Percentiles rank a stretch among this genome's conserved stretches.
Evolutionary conservation across 192 early-diverging fungal species (phyloP).

Genomic region (Pilaira anomala): DNA sequence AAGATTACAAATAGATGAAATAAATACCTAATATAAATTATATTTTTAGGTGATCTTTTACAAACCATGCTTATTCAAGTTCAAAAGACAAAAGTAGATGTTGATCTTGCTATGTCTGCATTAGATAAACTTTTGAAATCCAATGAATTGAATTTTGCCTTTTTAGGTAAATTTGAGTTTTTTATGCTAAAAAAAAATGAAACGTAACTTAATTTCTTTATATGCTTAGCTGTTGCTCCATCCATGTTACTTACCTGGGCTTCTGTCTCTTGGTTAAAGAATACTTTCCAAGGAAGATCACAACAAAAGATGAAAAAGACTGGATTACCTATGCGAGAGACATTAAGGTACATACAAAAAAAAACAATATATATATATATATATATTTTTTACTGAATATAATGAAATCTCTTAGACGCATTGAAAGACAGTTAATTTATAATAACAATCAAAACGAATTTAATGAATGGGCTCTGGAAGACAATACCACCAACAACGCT

Average conservation of each 20-base stretch:
- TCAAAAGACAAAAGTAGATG: slow-evolving; percentile 94
- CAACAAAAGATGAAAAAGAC: slow-evolving; percentile 15
- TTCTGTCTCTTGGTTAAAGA: slow-evolving; percentile 24
- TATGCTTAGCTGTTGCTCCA: slow-evolving; percentile 42
- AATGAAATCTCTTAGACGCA: slow-evolving; percentile 15
- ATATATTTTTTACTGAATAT: not conserved
- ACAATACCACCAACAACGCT: slow-evolving; percentile 6
- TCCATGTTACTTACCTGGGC: slow-evolving; percentile 39
- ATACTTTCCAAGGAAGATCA: slow-evolving; percentile 15
- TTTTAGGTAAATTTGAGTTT: slow-evolving; percentile 61
- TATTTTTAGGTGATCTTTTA: slow-evolving; percentile 60
- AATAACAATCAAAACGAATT: not conserved
- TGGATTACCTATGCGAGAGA: slow-evolving; percentile 24
- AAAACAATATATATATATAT: not conserved
- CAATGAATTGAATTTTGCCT: slow-evolving; percentile 94
- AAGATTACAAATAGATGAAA: too few species aligned
- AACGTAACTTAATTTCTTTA: not conserved
- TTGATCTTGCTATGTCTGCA: slow-evolving; percentile 87
- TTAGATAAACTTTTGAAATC: slow-evolving; percentile 89
- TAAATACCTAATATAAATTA: not conserved
- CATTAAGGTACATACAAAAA: slow-evolving; percentile 25
- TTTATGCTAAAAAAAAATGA: not conserved
- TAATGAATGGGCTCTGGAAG: too few species aligned
- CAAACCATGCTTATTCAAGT: slow-evolving; percentile 76
- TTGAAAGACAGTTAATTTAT: slow-evolving; percentile 11